Evolutionary conservation across 805 yeast species (phyloP).

Genomic region (Tetrapisispora fleetii): DNA sequence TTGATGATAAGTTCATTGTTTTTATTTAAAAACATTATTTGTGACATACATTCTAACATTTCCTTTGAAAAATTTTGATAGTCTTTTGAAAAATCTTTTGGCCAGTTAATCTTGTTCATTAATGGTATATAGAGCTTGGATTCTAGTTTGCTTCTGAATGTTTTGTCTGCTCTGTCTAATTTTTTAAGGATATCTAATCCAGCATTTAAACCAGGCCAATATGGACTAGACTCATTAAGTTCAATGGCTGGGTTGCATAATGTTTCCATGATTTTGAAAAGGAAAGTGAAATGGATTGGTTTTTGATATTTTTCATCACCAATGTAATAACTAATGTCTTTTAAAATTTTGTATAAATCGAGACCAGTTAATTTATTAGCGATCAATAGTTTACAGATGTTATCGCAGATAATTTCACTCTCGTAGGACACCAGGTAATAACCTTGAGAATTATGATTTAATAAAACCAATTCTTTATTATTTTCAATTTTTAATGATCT

Average conservation of each 20-base stretch:
- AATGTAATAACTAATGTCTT: conserved; percentile 27
- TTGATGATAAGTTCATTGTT: conserved; percentile 12
- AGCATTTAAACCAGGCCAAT: conserved; percentile 22
- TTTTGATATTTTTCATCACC: conserved; percentile 23
- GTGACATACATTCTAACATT: conserved; percentile 33
- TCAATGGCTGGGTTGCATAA: neutral
- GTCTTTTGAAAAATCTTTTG: neutral
- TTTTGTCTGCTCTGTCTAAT: neutral
- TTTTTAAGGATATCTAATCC: conserved; percentile 22
- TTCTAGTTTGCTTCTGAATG: too few species aligned
- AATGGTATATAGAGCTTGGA: neutral
- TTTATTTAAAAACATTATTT: conserved; percentile 16
- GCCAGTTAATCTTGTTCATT: conserved; percentile 1
- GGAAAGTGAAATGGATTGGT: conserved; percentile 21
- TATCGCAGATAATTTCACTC: conserved; percentile 18
- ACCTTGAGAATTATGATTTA: conserved; percentile 29
- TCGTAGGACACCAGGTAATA: conserved; percentile 42
- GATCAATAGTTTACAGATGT: conserved; percentile 14
- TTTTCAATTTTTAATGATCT: conserved; percentile 13
- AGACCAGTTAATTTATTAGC: conserved; percentile 14
- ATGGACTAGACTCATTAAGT: conserved; percentile 2
- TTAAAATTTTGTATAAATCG: conserved; percentile 27
- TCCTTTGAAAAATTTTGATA: conserved; percentile 1
- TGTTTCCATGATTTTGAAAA: conserved; percentile 19
- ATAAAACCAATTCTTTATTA: conserved; percentile 10